These are phyloP conservation scores for Neurospora crassa DNA, from an alignment of 2,329 filamentous ascomycete species.

Conservation along the genomic window DNA sequence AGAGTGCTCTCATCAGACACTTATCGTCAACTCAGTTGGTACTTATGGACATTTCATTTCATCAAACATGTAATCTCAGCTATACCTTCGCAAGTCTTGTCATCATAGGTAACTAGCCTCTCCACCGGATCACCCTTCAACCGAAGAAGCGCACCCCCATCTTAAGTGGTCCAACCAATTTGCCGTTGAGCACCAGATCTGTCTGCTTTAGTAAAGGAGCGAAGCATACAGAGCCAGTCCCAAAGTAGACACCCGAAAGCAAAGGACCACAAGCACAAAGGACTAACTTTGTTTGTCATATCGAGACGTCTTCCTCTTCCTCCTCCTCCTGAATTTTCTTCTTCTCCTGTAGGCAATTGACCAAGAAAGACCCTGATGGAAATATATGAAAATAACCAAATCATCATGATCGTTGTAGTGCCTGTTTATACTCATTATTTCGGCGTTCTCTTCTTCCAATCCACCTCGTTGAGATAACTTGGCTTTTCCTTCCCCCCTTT, in stretches of 20 bases:
- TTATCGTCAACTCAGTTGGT: not conserved
- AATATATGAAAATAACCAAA: not conserved
- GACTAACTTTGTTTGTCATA: not conserved
- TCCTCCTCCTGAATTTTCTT: not conserved
- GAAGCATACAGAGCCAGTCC: not conserved
- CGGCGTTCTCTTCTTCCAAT: not conserved
- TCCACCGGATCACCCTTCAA: not conserved
- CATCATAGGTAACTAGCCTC: not conserved
- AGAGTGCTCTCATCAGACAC: not conserved
- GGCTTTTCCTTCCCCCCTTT: not conserved
- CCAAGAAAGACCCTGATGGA: not conserved
- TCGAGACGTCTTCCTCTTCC: not conserved
- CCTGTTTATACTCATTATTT: not conserved
- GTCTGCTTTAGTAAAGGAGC: not conserved
- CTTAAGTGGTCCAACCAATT: not conserved
- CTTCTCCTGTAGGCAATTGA: not conserved
- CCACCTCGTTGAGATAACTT: not conserved
- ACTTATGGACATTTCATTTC: not conserved
- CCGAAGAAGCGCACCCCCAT: not conserved
- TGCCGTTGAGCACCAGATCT: not conserved
- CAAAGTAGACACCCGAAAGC: not conserved
- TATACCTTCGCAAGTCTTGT: not conserved
- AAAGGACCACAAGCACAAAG: not conserved
- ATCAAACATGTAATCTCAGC: not conserved
- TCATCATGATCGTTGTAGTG: not conserved